Evolutionary conservation across 139 green algal genomes (phyloP).

Genomic region (Coelastrella sp.): DNA sequence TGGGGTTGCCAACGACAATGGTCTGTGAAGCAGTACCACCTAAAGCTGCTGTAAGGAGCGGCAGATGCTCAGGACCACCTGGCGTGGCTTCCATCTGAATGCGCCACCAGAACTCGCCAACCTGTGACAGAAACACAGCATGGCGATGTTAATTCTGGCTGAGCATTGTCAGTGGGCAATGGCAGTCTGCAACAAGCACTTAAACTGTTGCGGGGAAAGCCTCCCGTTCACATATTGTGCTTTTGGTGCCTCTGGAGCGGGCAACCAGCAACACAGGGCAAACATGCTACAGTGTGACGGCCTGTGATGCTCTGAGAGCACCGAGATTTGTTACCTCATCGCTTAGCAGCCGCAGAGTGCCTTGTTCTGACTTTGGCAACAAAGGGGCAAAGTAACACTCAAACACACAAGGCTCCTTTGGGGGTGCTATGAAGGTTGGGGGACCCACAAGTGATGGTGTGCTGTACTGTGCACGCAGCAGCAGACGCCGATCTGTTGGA

Average conservation of each 20-base stretch:
- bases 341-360: conserved; percentile 63
- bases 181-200: background rate
- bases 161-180: no score
- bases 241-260: no score
- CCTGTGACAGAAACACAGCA: background rate
- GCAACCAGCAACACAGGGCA: no score
- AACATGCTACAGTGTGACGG: no score
- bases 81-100: conserved; percentile 61
- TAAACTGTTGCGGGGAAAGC: background rate
- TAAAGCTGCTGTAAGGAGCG: conserved; percentile 57
- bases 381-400: conserved; percentile 77
- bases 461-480: conserved; percentile 59
- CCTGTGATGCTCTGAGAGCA: no score
- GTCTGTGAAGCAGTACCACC: conserved; percentile 42
- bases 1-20: conserved; percentile 69
- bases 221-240: no score
- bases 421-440: conserved; percentile 42
- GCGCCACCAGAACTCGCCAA: conserved; percentile 76
- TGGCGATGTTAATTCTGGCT: no score
- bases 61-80: conserved; percentile 49
- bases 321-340: conserved; percentile 57
- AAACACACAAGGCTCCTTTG: conserved; percentile 31
- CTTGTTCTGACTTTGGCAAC: conserved; percentile 45
- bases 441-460: conserved; percentile 61
- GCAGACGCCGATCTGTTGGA: conserved; percentile 59